A percentile compares a stretch with the other conserved stretches of the same genome.
Conservation (phyloP, 495 filamentous ascomycete genomes). For the Glonium stellatum region DNA sequence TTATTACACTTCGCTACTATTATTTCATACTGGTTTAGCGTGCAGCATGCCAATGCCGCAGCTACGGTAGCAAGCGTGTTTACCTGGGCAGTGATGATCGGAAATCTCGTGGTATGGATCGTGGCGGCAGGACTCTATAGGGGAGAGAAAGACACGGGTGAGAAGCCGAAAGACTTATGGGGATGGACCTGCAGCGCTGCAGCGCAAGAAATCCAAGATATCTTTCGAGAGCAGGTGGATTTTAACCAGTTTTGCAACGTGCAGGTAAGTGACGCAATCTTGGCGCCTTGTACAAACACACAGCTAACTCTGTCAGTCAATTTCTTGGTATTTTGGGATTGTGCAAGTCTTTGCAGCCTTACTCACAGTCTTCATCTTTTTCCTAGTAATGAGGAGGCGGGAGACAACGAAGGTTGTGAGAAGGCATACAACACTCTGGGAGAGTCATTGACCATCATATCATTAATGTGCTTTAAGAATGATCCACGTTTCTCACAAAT, state of each 20-base stretch:
- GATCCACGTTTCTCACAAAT: not conserved
- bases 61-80: conserved; percentile 20
- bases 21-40: conserved; percentile 22
- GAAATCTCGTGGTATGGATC: conserved; percentile 29
- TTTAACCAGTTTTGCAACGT: conserved; percentile 32
- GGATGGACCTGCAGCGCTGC: conserved; percentile 35
- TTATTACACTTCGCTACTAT: conserved; percentile 26
- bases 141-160: conserved; percentile 24
- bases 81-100: conserved; percentile 20
- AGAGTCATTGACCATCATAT: not conserved
- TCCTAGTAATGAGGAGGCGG: conserved; percentile 23
- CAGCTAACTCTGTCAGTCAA: conserved; percentile 17
- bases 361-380: conserved; percentile 25
- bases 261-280: conserved; percentile 26
- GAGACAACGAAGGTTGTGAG: conserved; percentile 27
- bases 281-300: not conserved
- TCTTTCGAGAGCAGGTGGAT: conserved; percentile 29
- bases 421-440: not conserved
- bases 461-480: not conserved
- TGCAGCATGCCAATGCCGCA: conserved; percentile 23
- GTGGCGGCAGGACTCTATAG: conserved; percentile 27
- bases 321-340: conserved; percentile 30
- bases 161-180: conserved; percentile 34
- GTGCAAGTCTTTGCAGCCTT: conserved; percentile 27
- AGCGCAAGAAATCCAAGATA: conserved; percentile 31